Evolutionary conservation across 208 protist species (phyloP).

Genomic region (Giardia duodenalis): DNA sequence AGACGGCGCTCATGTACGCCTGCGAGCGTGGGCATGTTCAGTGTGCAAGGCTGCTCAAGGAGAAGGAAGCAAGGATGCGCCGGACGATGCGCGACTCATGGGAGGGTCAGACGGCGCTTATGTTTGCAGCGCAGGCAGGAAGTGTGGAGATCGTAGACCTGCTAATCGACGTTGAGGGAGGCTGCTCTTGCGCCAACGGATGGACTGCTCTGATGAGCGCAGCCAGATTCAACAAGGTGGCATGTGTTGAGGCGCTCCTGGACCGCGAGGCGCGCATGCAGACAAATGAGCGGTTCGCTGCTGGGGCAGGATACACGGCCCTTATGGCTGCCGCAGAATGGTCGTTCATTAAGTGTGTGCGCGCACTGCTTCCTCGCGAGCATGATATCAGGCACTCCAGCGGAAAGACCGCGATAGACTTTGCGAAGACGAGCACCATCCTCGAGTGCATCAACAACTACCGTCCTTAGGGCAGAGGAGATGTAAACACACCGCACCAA

Average conservation of each 20-base stretch:
- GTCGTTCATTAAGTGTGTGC: neutral
- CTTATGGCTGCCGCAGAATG: neutral
- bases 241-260: neutral
- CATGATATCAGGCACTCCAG: neutral
- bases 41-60: neutral
- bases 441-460: conserved; percentile 11
- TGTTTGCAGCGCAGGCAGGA: neutral
- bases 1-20: conserved; percentile 5
- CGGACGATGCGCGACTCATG: neutral
- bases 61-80: neutral
- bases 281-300: neutral
- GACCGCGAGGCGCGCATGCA: neutral
- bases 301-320: neutral
- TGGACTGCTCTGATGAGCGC: neutral
- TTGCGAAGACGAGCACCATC: neutral
- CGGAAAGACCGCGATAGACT: neutral
- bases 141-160: neutral
- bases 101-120: neutral
- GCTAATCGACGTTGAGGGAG: neutral
- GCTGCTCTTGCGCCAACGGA: neutral
- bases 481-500: too few relatives aligned
- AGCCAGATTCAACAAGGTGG: neutral
- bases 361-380: neutral
- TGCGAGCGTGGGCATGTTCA: neutral
- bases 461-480: neutral